Conservation (phyloP, 2,329 filamentous ascomycete species). For the Botrytis galanthina region DNA sequence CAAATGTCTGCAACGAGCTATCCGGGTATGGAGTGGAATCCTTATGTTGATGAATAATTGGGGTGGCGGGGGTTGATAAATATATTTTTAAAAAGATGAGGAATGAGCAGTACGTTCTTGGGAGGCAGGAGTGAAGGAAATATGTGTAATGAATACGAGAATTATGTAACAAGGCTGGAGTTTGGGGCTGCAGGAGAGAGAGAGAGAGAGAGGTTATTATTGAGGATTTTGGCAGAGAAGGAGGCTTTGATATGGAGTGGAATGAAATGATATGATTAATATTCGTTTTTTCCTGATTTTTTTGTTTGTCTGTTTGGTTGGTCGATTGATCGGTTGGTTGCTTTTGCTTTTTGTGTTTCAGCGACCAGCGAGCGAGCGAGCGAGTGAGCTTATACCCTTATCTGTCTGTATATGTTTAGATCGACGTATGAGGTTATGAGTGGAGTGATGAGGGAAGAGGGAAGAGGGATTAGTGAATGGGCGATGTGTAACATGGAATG, state of each 20-base stretch:
- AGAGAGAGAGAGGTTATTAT: no score
- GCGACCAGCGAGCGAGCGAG: no score
- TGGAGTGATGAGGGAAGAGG: background rate
- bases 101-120: no score
- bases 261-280: background rate
- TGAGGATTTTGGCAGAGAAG: background rate
- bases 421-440: background rate
- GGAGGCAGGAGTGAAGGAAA: background rate
- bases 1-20: conserved; percentile 67
- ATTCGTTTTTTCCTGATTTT: background rate
- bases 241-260: background rate
- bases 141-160: background rate
- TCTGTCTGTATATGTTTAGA: background rate
- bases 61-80: background rate
- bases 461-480: background rate
- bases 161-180: background rate
- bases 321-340: no score
- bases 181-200: background rate
- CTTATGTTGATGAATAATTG: background rate
- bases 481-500: background rate
- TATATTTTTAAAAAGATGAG: background rate
- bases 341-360: background rate
- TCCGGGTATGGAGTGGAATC: conserved; percentile 63
- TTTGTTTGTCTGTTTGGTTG: no score
- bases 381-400: background rate